Evolutionary conservation across 1,284 basidiomycete species (phyloP).

Genomic region (Meripilus lineatus): DNA sequence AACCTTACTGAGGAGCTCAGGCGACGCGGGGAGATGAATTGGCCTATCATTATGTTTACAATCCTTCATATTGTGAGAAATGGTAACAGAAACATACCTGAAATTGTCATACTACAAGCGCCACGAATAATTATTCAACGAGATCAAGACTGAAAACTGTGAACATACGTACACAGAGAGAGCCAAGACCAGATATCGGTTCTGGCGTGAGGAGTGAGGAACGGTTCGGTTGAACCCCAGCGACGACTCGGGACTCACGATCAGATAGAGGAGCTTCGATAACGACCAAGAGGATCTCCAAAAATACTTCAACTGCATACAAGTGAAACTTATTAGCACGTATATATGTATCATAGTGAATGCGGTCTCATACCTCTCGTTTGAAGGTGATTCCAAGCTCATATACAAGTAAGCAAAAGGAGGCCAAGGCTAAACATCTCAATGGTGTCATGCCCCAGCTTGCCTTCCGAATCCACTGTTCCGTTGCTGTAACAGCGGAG

Average conservation of each 20-base stretch:
- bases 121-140: background rate
- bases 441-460: background rate
- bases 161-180: background rate
- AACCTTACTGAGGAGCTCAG: background rate
- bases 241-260: constrained; percentile 12
- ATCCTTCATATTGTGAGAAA: too few species aligned
- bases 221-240: background rate
- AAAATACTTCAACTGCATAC: constrained; percentile 24
- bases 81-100: too few species aligned
- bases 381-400: constrained; percentile 20
- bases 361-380: constrained; percentile 21
- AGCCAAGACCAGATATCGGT: constrained; percentile 19
- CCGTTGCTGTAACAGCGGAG: too few species aligned
- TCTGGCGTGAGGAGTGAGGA: too few species aligned
- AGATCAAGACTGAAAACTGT: background rate
- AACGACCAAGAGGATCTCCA: constrained; percentile 23
- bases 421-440: constrained; percentile 15
- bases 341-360: background rate
- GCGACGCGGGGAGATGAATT: too few species aligned
- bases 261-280: constrained; percentile 21
- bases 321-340: background rate
- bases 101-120: background rate
- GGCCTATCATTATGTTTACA: too few species aligned
- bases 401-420: constrained; percentile 13
- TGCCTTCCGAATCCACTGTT: too few species aligned